Evolutionary conservation across 2,329 filamentous ascomycete species (phyloP).

Genomic region (Penicillium corylophilum): DNA sequence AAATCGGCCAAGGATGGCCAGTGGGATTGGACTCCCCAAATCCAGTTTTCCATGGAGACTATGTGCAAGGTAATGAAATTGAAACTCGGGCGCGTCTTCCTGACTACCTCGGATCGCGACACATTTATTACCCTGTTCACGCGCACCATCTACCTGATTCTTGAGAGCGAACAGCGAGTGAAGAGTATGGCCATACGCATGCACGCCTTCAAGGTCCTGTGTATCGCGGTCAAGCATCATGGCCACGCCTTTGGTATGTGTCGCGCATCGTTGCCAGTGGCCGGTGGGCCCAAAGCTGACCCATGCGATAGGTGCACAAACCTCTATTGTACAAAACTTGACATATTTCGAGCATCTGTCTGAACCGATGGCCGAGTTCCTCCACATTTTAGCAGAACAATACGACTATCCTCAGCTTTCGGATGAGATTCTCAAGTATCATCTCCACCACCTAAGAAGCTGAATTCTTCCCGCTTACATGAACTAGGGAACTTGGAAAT

Average conservation of each 20-base stretch:
- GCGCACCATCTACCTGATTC: constrained; percentile 84
- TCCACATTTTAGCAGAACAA: constrained; percentile 93
- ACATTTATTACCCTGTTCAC: constrained; percentile 92
- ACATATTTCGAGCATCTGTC: constrained; percentile 99
- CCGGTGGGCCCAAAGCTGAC: constrained; percentile 18
- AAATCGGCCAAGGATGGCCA: constrained; percentile 67
- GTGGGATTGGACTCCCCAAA: constrained; percentile 87
- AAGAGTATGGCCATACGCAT: constrained; percentile 88
- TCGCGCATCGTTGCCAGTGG: not conserved
- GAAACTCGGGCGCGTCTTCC: constrained; percentile 87
- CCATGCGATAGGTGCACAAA: constrained; percentile 72
- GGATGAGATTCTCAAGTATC: constrained; percentile 76
- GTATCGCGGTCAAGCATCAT: constrained; percentile 95
- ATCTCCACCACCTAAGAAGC: not conserved
- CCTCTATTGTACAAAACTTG: constrained; percentile 93
- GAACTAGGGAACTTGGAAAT: constrained; percentile 76
- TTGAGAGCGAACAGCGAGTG: constrained; percentile 90
- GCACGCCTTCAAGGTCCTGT: constrained; percentile 96
- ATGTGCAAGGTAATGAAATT: constrained; percentile 96
- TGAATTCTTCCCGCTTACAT: constrained; percentile 19
- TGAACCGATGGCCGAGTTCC: constrained; percentile 97
- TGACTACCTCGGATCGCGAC: constrained; percentile 94
- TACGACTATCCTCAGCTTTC: constrained; percentile 96
- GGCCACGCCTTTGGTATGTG: constrained; percentile 84
- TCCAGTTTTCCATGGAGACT: constrained; percentile 83